Conservation (phyloP, 2,329 filamentous ascomycete genomes). For the Exophiala sp. region DNA sequence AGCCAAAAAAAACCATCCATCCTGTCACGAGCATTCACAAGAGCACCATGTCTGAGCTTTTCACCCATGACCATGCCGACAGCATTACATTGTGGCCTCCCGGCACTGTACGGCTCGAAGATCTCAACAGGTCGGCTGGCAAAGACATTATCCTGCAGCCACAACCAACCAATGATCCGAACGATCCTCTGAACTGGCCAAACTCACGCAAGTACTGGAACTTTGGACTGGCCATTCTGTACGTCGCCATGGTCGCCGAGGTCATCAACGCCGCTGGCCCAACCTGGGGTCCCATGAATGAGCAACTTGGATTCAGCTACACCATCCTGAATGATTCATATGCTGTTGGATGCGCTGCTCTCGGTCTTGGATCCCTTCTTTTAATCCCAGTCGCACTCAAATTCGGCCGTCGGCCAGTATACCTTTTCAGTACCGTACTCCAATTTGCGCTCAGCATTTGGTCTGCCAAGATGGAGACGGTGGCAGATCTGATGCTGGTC, state of each 20-base stretch:
- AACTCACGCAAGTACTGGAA: slow-evolving; percentile 39
- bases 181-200: slow-evolving; percentile 44
- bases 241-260: slow-evolving; percentile 41
- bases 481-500: slow-evolving; percentile 41
- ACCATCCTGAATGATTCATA: slow-evolving; percentile 42
- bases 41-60: not conserved
- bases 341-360: slow-evolving; percentile 40
- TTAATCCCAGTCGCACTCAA: slow-evolving; percentile 45
- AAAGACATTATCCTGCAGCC: slow-evolving; percentile 36
- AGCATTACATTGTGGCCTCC: not conserved
- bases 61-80: not conserved
- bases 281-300: slow-evolving; percentile 41
- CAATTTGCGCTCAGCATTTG: slow-evolving; percentile 39
- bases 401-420: slow-evolving; percentile 44
- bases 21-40: not conserved
- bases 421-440: slow-evolving; percentile 39
- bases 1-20: not conserved
- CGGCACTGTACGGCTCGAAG: not conserved
- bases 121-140: not conserved
- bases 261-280: slow-evolving; percentile 39
- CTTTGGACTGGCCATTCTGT: slow-evolving; percentile 39
- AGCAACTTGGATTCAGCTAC: slow-evolving; percentile 41
- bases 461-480: slow-evolving; percentile 40
- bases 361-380: slow-evolving; percentile 41
- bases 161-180: slow-evolving; percentile 36